Base-by-base conservation (phyloP, 176 grass and related monocot species). In the Saccharum officinarum region DNA sequence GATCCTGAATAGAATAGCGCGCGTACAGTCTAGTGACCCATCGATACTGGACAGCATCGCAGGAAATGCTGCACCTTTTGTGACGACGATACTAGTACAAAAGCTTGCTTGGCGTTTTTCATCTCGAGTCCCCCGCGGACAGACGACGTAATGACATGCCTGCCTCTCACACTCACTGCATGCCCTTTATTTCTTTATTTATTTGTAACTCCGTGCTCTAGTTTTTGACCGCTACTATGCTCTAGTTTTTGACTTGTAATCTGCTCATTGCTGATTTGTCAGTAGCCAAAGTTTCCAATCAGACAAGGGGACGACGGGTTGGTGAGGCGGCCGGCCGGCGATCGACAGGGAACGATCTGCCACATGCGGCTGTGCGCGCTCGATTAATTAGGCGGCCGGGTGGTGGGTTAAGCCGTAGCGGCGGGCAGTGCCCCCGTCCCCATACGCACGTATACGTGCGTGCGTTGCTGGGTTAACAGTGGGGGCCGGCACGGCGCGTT, bases 61-160 rank as follows among this genome's bases (percentile, higher is more conserved):
- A 64, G 88, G 89, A 94, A 98, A 83, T 85, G 89, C 91, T 95
- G 96, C 96, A 73, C 71, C 87, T 95, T 98, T 94, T 91, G 87
- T 93, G 96, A 90, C 31, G 74, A 86, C 65, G 69, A 68, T 75
- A 73, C 47, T 47, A 18, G 18, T 86, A 66, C 71, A 7, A 61
- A 61, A 25, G 59, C 59, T 61, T 61, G 9, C 54, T 67, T 90
- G 18, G 79, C 66, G 84, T 79, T 73, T 79, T 61, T 15, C 17
- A 20, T 75, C 88, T 86, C 79, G 84, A 73, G 67, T 60, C 34
- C 71, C 80, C 57, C 73, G 80, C 74, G 72, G 18, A 30, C 23
- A 2, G 39, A 45, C 44, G 41, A 17, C 47, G n/a, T 4, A 72
- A 68, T 60, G 88, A n/a, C n/a, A n/a, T n/a, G n/a, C n/a, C n/a